A percentile compares a stretch with the other conserved stretches of the same genome.
phyloP scores from a whole-genome alignment of 1,139 yeast genomes.

The Sugiyamaella paludigena region DNA sequence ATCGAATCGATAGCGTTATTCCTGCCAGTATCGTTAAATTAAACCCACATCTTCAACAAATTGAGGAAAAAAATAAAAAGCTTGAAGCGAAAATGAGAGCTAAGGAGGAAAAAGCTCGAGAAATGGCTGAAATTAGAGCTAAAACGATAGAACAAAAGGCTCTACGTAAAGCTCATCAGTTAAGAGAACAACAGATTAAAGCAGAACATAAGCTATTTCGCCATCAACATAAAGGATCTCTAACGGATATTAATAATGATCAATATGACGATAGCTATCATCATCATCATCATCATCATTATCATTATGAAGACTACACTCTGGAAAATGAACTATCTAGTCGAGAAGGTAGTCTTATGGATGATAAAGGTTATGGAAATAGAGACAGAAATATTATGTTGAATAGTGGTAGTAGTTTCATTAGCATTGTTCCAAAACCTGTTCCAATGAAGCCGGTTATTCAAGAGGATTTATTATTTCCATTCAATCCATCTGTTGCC shows the following conservation, averaged over 20 bases:
- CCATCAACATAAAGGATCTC: no score
- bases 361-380: no score
- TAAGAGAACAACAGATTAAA: conserved; percentile 12
- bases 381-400: no score
- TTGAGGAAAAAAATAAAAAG: conserved; percentile 8
- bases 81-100: conserved; percentile 14
- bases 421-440: neutral
- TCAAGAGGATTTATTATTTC: conserved; percentile 10
- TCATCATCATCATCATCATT: no score
- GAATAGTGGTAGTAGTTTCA: neutral
- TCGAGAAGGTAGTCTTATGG: no score
- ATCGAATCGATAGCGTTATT: conserved; percentile 37
- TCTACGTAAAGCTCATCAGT: conserved; percentile 17
- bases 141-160: conserved; percentile 13
- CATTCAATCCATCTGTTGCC: conserved; percentile 3
- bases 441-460: neutral
- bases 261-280: no score
- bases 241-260: no score
- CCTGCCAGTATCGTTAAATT: conserved; percentile 34
- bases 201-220: no score
- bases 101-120: conserved; percentile 12
- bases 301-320: no score
- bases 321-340: no score
- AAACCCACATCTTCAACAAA: conserved; percentile 16
- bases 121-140: conserved; percentile 13